Evolutionary conservation across 345 rosid species (phyloP), one percentile per base, ranked within the genome.

Genomic region (Brassica rapa): DNA sequence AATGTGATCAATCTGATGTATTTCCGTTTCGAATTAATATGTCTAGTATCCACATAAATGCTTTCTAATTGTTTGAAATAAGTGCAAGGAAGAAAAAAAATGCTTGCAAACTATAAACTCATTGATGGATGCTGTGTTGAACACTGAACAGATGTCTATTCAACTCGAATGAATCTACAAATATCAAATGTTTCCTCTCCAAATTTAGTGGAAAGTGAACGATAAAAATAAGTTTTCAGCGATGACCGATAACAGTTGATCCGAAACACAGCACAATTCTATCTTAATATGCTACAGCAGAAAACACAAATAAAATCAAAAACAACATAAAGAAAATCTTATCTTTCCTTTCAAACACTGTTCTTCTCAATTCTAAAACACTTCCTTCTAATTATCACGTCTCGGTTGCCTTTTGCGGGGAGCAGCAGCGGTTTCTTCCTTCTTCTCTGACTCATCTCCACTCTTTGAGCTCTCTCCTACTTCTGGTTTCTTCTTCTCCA

Each of bases 391-490:
- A 78, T 43, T 85, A 1, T 88, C 96, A 41, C 91, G 96, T 64
- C 93, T 86, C 15, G 83, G 25, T 68, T 85, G 77, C 84, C 89
- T 84, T 16, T 87, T 82, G 15, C 88, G 88, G 11, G 88, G 84
- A 15, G 88, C 84, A 6, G 65, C 73, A 6, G 65, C 73, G 19
- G 71, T 81, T 46, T 83, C 91, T 79, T 84, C 85, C 82, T 86
- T 85, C 6, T 72, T 80, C 74, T 87, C 89, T 6, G 82, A 78
- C 37, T 87, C 93, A 16, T 68, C 91, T 23, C 80, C 84, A 41
- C 80, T 81, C 64, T 73, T 80, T 19, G 90, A 84, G 41, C 85
- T 76, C 82, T 85, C 93, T 2, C 73, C 88, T 24, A 62, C 87
- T 68, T 76, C 87, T 11, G 84, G 46, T 5, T 80, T 80, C 70